Percentiles rank a stretch among this genome's conserved stretches.
Conservation (phyloP, 768 basidiomycete genomes). For the Tylopilus subfusipes region DNA sequence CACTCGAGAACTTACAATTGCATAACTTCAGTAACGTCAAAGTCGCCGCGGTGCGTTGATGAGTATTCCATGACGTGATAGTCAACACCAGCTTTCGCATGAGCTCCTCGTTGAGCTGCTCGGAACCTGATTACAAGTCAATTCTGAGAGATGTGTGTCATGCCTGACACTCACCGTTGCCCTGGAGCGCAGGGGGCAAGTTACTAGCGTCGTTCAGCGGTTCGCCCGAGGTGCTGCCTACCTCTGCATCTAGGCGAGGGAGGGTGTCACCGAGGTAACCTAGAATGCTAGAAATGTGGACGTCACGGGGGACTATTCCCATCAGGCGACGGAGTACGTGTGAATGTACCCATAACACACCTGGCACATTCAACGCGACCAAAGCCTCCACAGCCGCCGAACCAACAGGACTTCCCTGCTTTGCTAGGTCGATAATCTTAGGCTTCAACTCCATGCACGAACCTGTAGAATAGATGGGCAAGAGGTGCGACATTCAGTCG, state of each 20-base stretch:
- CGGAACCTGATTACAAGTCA: neutral
- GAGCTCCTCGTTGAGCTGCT: neutral
- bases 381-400: constrained; percentile 4
- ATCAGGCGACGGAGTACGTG: neutral
- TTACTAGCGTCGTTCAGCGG: no score
- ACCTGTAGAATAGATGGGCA: neutral
- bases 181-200: neutral
- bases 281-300: constrained; percentile 1
- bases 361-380: neutral
- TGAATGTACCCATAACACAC: neutral
- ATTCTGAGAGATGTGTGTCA: no score
- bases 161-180: neutral
- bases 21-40: constrained; percentile 11
- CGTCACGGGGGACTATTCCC: neutral
- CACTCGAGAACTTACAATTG: neutral
- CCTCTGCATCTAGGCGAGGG: constrained; percentile 4
- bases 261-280: constrained; percentile 1
- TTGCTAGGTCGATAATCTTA: neutral
- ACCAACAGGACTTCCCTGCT: neutral
- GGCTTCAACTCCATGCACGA: neutral
- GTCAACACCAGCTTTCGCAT: neutral
- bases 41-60: constrained; percentile 1
- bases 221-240: no score
- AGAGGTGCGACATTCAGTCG: neutral
- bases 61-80: neutral